These are phyloP conservation scores for Metschnikowia peoriensis DNA, from an alignment of 805 yeast genomes.

Conservation along the genomic window DNA sequence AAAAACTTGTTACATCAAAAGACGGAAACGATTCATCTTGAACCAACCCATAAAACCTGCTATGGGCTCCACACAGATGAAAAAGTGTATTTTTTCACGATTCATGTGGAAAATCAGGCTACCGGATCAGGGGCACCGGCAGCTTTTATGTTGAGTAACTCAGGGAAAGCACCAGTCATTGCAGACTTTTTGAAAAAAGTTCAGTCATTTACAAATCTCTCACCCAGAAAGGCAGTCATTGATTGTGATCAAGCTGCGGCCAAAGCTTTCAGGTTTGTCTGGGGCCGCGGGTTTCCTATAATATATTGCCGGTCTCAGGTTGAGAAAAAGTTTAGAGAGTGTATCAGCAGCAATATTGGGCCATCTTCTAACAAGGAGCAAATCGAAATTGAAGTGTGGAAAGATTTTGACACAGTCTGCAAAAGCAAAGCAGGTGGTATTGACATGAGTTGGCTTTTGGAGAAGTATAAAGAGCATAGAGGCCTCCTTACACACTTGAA, in stretches of 20 bases:
- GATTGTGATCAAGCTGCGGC: not conserved
- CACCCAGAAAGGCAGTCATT: not conserved
- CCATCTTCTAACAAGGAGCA: not conserved
- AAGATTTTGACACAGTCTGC: not conserved
- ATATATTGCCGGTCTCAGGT: not conserved
- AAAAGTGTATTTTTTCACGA: not conserved
- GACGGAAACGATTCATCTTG: not conserved
- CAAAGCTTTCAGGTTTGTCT: not conserved
- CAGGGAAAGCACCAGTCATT: not conserved
- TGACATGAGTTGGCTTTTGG: not conserved
- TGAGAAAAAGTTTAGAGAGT: not conserved
- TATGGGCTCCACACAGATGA: not conserved
- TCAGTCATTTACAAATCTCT: not conserved
- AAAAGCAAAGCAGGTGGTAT: not conserved
- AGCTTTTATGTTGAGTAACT: slow-evolving; percentile 1
- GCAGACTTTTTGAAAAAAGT: not conserved
- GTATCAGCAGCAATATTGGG: not conserved
- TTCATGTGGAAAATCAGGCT: not conserved
- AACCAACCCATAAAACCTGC: not conserved
- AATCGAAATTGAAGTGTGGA: not conserved
- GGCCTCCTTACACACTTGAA: not conserved
- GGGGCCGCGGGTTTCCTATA: not conserved
- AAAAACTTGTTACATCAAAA: not conserved
- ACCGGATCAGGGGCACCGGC: not conserved
- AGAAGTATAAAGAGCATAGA: not conserved